A percentile compares a stretch with the other conserved stretches of the same genome.
These are phyloP conservation scores for Physcomitrellopsis africana DNA, from an alignment of 225 moss, liverwort and hornwort species.

Conservation along the genomic window DNA sequence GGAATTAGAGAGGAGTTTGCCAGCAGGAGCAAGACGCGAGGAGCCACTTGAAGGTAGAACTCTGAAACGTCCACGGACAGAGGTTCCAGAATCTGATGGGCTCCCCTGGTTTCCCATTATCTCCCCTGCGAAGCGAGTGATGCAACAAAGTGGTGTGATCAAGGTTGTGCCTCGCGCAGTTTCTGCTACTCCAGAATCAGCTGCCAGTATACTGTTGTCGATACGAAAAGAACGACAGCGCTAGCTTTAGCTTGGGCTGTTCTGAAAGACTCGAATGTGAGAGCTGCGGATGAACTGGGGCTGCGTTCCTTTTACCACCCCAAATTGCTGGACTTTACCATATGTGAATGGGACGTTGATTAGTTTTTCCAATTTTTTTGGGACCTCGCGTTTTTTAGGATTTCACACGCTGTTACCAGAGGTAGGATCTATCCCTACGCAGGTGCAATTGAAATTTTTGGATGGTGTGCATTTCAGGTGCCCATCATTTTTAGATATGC, in stretches of 20 bases:
- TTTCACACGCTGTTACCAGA: not conserved
- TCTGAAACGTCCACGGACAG: conserved; percentile 31
- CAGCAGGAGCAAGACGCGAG: conserved; percentile 24
- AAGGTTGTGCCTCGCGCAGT: conserved; percentile 62
- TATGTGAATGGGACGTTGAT: conserved; percentile 6
- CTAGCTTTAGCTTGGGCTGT: conserved; percentile 5
- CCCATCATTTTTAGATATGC: conserved; percentile 2
- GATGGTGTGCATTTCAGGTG: conserved; percentile 19
- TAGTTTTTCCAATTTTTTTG: not conserved
- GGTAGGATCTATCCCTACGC: conserved; percentile 29
- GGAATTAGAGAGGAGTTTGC: conserved; percentile 22
- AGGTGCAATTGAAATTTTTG: conserved; percentile 27
- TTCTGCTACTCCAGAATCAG: conserved; percentile 55
- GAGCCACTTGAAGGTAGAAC: conserved; percentile 25
- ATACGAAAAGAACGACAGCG: conserved; percentile 62
- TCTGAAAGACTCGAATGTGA: conserved; percentile 18
- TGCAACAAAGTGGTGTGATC: conserved; percentile 43
- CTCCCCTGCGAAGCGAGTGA: conserved; percentile 34
- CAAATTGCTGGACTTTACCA: conserved; percentile 14
- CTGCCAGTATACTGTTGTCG: conserved; percentile 60
- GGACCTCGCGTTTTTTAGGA: no score
- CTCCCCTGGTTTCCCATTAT: conserved; percentile 34
- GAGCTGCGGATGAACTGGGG: conserved; percentile 20
- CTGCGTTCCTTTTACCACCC: not conserved
- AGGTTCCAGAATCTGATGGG: conserved; percentile 30